These are phyloP conservation scores for Calycina marina DNA, from an alignment of 2,329 filamentous ascomycete species.

Conservation along the genomic window DNA sequence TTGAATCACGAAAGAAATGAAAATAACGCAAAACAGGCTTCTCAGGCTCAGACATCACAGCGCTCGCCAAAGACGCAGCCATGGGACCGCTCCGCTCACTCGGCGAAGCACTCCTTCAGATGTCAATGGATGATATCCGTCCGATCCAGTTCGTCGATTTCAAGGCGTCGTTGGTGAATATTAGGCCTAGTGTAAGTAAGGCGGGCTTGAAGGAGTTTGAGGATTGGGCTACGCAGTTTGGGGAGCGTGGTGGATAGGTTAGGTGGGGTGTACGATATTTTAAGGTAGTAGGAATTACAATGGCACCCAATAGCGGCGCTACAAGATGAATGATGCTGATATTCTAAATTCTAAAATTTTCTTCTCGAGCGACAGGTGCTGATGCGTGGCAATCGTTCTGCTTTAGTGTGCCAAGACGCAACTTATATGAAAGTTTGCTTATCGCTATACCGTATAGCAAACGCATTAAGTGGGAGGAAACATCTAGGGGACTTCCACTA, in stretches of 20 bases:
- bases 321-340: too few relatives aligned
- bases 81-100: constrained; percentile 90
- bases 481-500: too few relatives aligned
- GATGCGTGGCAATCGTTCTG: too few relatives aligned
- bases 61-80: constrained; percentile 89
- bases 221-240: constrained; percentile 87
- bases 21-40: constrained; percentile 47
- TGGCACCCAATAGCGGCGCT: too few relatives aligned
- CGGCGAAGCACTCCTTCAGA: constrained; percentile 77
- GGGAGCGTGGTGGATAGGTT: constrained; percentile 68
- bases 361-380: too few relatives aligned
- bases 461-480: too few relatives aligned
- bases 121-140: constrained; percentile 87
- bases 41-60: constrained; percentile 92
- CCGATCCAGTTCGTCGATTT: constrained; percentile 78
- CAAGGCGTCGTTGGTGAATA: constrained; percentile 65
- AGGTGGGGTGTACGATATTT: too few relatives aligned
- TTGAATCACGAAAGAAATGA: constrained; percentile 8
- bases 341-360: too few relatives aligned
- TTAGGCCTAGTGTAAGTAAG: constrained; percentile 79
- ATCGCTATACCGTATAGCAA: too few relatives aligned
- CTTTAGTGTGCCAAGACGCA: too few relatives aligned
- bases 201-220: constrained; percentile 79
- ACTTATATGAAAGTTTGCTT: too few relatives aligned
- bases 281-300: too few relatives aligned